Evolutionary conservation across 2,329 filamentous ascomycete species (phyloP).

Genomic region (Colletotrichum endophyticum): DNA sequence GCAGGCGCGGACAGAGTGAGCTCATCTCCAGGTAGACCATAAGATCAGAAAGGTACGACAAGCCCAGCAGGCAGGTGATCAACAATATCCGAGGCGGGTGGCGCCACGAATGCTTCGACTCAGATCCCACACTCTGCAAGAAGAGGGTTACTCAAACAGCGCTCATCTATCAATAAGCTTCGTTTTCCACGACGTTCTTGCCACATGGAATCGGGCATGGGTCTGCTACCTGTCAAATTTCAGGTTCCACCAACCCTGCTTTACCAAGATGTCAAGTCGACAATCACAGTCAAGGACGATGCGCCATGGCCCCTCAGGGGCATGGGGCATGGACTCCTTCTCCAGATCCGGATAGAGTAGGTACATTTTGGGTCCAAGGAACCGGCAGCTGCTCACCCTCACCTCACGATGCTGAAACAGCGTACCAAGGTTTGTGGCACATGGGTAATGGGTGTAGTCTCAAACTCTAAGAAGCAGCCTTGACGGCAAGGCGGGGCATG

Average conservation of each 20-base stretch:
- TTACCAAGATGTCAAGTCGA: background rate
- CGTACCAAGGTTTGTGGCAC: conserved; percentile 1
- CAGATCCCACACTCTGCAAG: background rate
- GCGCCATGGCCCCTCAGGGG: background rate
- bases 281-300: background rate
- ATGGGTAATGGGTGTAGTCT: background rate
- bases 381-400: background rate
- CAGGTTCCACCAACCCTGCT: background rate
- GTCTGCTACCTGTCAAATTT: background rate
- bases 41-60: background rate
- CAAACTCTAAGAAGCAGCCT: conserved; percentile 2
- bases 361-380: background rate
- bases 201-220: background rate
- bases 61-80: background rate
- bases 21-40: background rate
- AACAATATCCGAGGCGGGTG: background rate
- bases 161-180: background rate
- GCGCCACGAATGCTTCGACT: background rate
- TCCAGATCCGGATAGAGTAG: background rate
- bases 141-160: background rate
- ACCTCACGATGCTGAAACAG: background rate
- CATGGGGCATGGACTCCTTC: background rate
- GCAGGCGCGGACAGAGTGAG: background rate
- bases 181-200: background rate
- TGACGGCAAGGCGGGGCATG: background rate